Evolutionary conservation across 495 filamentous ascomycete species (phyloP).

Genomic region (Talaromyces borbonicus): DNA sequence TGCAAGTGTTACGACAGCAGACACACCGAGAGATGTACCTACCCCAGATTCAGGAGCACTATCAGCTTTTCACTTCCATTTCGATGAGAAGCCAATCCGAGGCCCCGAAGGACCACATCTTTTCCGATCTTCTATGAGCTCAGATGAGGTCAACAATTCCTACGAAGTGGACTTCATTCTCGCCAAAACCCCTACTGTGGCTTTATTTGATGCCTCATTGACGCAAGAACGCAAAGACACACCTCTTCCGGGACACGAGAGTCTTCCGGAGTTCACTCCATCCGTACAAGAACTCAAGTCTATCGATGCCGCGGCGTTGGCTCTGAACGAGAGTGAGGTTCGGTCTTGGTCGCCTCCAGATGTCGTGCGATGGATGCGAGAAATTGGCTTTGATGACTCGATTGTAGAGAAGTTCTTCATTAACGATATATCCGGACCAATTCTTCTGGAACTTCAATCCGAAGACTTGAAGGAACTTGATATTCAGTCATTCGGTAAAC

Average conservation of each 20-base stretch:
- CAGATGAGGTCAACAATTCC: slow-evolving; percentile 23
- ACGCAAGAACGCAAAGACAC: slow-evolving; percentile 8
- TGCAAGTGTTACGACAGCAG: slow-evolving; percentile 11
- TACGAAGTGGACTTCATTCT: slow-evolving; percentile 51
- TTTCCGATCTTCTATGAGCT: slow-evolving; percentile 49
- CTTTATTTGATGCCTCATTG: slow-evolving; percentile 14
- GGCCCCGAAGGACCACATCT: slow-evolving; percentile 81
- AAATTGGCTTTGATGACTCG: slow-evolving; percentile 55
- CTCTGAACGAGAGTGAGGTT: slow-evolving; percentile 48
- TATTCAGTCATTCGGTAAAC: slow-evolving; percentile 86
- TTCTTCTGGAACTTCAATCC: slow-evolving; percentile 76
- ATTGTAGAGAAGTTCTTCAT: slow-evolving; percentile 74
- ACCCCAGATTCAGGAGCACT: slow-evolving; percentile 12
- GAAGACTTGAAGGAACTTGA: slow-evolving; percentile 92
- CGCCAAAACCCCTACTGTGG: slow-evolving; percentile 50
- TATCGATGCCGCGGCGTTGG: slow-evolving; percentile 32
- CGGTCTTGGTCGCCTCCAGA: slow-evolving; percentile 58
- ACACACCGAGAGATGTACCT: slow-evolving; percentile 10
- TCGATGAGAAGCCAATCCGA: slow-evolving; percentile 23
- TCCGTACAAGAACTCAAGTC: slow-evolving; percentile 18
- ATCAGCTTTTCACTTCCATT: slow-evolving; percentile 35
- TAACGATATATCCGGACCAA: slow-evolving; percentile 83
- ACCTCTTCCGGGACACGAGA: slow-evolving; percentile 17
- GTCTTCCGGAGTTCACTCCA: slow-evolving; percentile 15
- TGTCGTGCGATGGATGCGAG: slow-evolving; percentile 73